phyloP scores from a whole-genome alignment of 1,284 basidiomycete genomes.

The Boletus sp. region DNA sequence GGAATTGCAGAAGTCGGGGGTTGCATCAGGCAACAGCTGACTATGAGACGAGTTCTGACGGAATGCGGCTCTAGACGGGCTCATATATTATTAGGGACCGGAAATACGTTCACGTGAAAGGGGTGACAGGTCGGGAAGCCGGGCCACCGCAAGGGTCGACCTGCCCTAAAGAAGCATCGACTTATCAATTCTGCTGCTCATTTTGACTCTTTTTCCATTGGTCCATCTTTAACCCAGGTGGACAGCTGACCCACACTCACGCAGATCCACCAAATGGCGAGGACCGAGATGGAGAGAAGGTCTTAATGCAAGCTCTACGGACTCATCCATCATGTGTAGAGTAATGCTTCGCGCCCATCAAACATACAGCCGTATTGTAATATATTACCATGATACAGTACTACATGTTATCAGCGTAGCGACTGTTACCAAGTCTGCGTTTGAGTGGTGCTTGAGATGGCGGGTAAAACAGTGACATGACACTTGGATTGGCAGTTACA shows the following conservation, averaged over 20 bases:
- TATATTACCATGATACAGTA: too few relatives aligned
- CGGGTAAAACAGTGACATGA: too few relatives aligned
- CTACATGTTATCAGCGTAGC: too few relatives aligned
- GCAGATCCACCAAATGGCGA: conserved; percentile 67
- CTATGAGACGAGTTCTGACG: neutral
- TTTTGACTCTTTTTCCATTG: conserved; percentile 1
- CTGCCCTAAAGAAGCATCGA: conserved; percentile 36
- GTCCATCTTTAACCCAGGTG: conserved; percentile 66
- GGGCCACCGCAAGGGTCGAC: conserved; percentile 14
- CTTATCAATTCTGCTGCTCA: neutral
- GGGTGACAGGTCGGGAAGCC: too few relatives aligned
- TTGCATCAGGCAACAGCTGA: conserved; percentile 28
- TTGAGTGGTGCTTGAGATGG: too few relatives aligned
- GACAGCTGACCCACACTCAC: conserved; percentile 36
- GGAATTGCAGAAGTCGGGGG: conserved; percentile 57
- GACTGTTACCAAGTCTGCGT: too few relatives aligned
- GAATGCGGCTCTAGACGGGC: too few relatives aligned
- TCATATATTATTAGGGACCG: too few relatives aligned
- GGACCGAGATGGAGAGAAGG: conserved; percentile 63
- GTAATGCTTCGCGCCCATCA: conserved; percentile 34
- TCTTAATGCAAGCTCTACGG: conserved; percentile 63
- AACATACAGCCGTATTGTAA: too few relatives aligned
- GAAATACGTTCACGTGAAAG: neutral
- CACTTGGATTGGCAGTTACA: too few relatives aligned
- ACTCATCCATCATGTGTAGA: conserved; percentile 8